Base-by-base conservation (phyloP, 2,329 filamentous ascomycete genomes). In the Arthroderma sp. region DNA sequence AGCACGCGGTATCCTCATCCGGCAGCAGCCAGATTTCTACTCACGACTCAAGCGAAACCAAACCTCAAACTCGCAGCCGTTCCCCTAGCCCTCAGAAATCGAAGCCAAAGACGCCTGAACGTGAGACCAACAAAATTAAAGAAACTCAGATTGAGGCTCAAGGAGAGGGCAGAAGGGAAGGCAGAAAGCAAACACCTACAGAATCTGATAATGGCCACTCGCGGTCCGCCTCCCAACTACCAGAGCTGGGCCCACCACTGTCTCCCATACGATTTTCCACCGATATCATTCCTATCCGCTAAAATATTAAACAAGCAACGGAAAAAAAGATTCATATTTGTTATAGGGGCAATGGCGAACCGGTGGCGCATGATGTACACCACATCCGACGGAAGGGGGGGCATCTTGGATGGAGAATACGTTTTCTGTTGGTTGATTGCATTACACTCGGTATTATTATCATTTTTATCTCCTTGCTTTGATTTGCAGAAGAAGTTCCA, bases 1-100 rank as follows among this genome's bases (percentile, higher is more conserved):
- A 80, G 44, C 68, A 74, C 37, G 73, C 73, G 30, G 57, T 77
- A 8, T 81, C 80, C 3, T 82, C 80, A 4, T 81, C 80, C 6
- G 80, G 78, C 50, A 81, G 78, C 52, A 74, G 70, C 61, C 75
- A 77, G 53, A 68, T 38, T 22, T 22, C 15, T 3, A 22, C 15
- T 40, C 42, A 47, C 32, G 22, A 38, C 38, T 27, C 50, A 36
- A 44, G 49, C 46, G 44, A 38, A 36, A 42, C 30, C 22, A 28
- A 33, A 9, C 41, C 38, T 43, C 36, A 47, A 39, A 46, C 50
- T 15, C 50, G 53, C 15, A 55, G 44, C 40, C 60, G 57, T 33
- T 60, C 62, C 4, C 50, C 55, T 29, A 58, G 60, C 7, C 53
- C 57, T 10, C 57, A 57, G 36, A 47, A 50, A 30, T 52, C 55